phyloP scores from a whole-genome alignment of 163 green algal genomes.

The Scenedesmus sp. region DNA sequence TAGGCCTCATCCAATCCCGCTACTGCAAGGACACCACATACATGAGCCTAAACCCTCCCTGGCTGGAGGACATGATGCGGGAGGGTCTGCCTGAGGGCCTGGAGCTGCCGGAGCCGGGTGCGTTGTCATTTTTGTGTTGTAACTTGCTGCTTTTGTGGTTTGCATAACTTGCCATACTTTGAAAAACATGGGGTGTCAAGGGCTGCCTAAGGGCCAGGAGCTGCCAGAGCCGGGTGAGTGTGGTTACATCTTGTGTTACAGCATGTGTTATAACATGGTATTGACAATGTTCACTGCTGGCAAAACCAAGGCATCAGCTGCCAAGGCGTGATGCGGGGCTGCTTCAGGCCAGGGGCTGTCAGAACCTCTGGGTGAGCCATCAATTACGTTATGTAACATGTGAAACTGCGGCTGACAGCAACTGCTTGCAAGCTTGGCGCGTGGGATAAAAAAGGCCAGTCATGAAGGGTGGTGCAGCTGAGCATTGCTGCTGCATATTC shows the following conservation, averaged over 20 bases:
- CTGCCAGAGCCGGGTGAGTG: background rate
- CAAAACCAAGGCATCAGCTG: no score
- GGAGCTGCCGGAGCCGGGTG: conserved; percentile 18
- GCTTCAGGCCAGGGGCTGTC: no score
- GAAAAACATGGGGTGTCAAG: conserved; percentile 8
- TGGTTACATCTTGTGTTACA: background rate
- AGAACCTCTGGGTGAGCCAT: no score
- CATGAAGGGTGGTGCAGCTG: no score
- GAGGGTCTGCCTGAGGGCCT: background rate
- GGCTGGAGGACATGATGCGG: conserved; percentile 37
- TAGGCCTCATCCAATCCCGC: conserved; percentile 6
- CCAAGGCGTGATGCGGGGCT: no score
- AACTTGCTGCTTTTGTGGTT: background rate
- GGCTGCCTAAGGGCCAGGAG: background rate
- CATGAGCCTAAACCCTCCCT: background rate
- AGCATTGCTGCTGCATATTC: no score
- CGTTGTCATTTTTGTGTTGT: background rate
- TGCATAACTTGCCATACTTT: background rate
- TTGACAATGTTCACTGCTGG: no score
- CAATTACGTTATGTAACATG: no score
- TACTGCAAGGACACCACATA: background rate
- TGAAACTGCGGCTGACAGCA: no score
- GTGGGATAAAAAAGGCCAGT: no score
- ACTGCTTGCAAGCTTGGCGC: no score
- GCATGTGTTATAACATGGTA: no score